These are phyloP conservation scores for Cercospora nicotianae DNA, from an alignment of 2,329 filamentous ascomycete species.

Conservation along the genomic window DNA sequence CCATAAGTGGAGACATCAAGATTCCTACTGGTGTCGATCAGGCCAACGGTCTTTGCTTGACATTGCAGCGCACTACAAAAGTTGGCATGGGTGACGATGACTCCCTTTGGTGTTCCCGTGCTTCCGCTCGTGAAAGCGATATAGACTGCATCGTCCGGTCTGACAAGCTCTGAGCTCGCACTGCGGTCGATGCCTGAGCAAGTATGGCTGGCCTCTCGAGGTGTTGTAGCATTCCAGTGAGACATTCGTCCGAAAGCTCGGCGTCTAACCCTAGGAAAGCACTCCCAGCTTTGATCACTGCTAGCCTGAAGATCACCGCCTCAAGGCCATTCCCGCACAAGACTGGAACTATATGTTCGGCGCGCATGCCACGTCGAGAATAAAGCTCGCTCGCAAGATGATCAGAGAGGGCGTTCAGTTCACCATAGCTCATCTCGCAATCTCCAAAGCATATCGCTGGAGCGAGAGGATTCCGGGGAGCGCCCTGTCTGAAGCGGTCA, in stretches of 20 bases:
- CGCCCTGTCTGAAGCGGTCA: neutral
- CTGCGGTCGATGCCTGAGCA: neutral
- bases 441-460: neutral
- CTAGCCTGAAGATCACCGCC: neutral
- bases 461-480: neutral
- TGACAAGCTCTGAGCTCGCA: neutral
- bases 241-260: neutral
- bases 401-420: neutral
- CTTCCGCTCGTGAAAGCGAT: constrained; percentile 9
- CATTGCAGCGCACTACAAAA: constrained; percentile 9
- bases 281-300: neutral
- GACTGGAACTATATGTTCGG: neutral
- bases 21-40: neutral
- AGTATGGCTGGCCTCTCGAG: neutral
- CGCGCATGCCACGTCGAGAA: neutral
- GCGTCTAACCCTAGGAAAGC: neutral
- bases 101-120: constrained; percentile 14
- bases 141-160: neutral
- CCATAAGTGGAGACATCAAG: neutral
- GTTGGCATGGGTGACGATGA: constrained; percentile 13
- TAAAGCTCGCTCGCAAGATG: neutral
- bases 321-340: neutral
- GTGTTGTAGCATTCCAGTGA: neutral
- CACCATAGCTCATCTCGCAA: neutral
- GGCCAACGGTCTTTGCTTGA: neutral